phyloP scores from a whole-genome alignment of 352 stramenopile genomes.

The Lagenidium giganteum region DNA sequence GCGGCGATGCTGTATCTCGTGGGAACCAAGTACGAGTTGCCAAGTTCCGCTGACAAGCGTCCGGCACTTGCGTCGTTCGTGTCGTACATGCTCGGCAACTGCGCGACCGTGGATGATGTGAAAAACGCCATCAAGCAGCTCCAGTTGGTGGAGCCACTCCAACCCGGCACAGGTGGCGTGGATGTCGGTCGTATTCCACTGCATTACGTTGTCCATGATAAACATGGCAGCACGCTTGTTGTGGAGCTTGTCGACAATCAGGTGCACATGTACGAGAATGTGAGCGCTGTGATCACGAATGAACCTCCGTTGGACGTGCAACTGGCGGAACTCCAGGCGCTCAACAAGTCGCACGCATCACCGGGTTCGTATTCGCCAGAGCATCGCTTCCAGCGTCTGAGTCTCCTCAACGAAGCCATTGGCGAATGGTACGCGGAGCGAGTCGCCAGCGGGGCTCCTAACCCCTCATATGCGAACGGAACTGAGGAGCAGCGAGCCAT shows the following conservation, averaged over 20 bases:
- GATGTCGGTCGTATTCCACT: conserved; percentile 29
- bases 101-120: conserved; percentile 53
- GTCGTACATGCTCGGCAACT: conserved; percentile 74
- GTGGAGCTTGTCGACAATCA: conserved; percentile 63
- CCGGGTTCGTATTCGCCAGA: conserved; percentile 49
- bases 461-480: conserved; percentile 39
- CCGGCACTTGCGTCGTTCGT: conserved; percentile 58
- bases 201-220: conserved; percentile 62
- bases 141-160: conserved; percentile 41
- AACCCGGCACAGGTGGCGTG: conserved; percentile 10
- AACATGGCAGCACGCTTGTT: conserved; percentile 51
- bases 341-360: conserved; percentile 9
- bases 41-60: conserved; percentile 3
- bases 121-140: conserved; percentile 33
- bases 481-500: conserved; percentile 49
- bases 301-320: conserved; percentile 51
- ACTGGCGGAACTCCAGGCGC: conserved; percentile 20
- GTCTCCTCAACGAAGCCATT: conserved; percentile 51
- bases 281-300: conserved; percentile 65
- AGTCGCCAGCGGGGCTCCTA: conserved; percentile 26
- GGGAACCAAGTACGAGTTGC: conserved; percentile 39
- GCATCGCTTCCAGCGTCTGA: conserved; percentile 55
- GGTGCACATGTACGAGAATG: conserved; percentile 52
- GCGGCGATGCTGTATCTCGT: conserved; percentile 19
- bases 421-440: too few relatives aligned